Evolutionary conservation across 2,329 filamentous ascomycete genomes (phyloP).

Genomic region (Epichloe brachyelytri): DNA sequence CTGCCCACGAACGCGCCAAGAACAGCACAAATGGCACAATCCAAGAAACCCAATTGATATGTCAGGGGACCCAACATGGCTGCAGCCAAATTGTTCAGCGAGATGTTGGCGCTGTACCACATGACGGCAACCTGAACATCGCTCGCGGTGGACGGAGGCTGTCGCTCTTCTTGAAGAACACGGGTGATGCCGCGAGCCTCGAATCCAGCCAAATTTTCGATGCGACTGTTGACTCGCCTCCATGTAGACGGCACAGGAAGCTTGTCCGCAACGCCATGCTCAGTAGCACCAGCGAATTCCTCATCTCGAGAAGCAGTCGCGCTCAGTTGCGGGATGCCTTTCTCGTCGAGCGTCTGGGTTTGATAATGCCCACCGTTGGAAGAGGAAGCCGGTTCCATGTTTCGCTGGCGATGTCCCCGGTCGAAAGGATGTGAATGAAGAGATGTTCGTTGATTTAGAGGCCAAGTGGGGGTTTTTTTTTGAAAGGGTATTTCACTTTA

Average conservation of each 20-base stretch:
- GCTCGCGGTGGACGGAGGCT: constrained; percentile 17
- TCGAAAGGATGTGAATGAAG: too few species aligned
- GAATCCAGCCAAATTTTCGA: constrained; percentile 22
- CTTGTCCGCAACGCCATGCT: background rate
- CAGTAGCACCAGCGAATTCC: background rate
- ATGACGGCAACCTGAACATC: constrained; percentile 27
- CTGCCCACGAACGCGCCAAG: constrained; percentile 68
- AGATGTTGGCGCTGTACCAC: constrained; percentile 32
- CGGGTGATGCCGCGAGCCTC: constrained; percentile 28
- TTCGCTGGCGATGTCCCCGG: background rate
- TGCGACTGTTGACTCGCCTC: constrained; percentile 12
- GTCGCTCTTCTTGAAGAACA: constrained; percentile 24
- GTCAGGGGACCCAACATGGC: constrained; percentile 56
- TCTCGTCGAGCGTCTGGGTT: background rate
- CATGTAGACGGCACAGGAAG: constrained; percentile 1
- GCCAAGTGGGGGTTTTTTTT: too few species aligned
- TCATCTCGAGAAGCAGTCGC: background rate
- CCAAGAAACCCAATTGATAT: constrained; percentile 59
- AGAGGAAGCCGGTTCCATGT: background rate
- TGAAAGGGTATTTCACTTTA: background rate
- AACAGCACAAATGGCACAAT: constrained; percentile 57
- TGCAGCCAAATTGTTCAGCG: constrained; percentile 43
- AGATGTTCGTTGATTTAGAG: too few species aligned
- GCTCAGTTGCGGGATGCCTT: background rate
- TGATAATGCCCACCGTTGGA: background rate